Percentiles rank a stretch among this genome's conserved stretches.
Evolutionary conservation across 2,329 filamentous ascomycete genomes (phyloP).

Genomic region (Akanthomyces lecanii): DNA sequence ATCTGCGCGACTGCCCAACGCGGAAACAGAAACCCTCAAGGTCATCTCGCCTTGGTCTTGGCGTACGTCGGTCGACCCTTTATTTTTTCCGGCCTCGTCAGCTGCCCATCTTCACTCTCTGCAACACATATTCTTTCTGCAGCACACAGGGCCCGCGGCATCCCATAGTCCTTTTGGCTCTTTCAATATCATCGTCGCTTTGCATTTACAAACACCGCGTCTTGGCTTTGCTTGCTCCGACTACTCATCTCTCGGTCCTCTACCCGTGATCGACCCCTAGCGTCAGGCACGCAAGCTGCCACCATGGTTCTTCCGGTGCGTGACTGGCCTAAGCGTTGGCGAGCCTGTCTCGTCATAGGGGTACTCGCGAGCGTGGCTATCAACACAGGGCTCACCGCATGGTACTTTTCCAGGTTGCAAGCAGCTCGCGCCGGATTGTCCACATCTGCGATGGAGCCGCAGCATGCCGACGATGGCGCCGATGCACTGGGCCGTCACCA

Average conservation of each 20-base stretch:
- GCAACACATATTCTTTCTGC: background rate
- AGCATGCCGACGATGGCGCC: no score
- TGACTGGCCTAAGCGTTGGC: background rate
- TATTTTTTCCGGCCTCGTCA: background rate
- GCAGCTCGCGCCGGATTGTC: no score
- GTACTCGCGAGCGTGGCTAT: no score
- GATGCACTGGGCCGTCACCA: background rate
- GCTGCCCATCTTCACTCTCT: background rate
- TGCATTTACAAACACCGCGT: background rate
- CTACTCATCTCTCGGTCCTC: background rate
- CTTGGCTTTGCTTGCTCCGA: background rate
- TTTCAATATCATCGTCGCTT: background rate
- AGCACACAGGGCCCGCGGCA: background rate
- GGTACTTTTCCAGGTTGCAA: no score
- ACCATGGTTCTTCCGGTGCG: slow-evolving; percentile 1
- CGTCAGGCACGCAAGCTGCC: background rate
- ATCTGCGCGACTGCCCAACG: background rate
- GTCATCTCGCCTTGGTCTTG: background rate
- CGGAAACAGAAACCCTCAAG: background rate
- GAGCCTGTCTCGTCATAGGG: background rate
- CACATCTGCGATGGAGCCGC: background rate
- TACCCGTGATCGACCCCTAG: slow-evolving; percentile 2
- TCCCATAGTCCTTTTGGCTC: background rate
- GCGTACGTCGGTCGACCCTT: background rate
- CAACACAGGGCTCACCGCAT: no score